These are phyloP conservation scores for Calocybe indica DNA, from an alignment of 768 basidiomycete genomes.

Conservation along the genomic window DNA sequence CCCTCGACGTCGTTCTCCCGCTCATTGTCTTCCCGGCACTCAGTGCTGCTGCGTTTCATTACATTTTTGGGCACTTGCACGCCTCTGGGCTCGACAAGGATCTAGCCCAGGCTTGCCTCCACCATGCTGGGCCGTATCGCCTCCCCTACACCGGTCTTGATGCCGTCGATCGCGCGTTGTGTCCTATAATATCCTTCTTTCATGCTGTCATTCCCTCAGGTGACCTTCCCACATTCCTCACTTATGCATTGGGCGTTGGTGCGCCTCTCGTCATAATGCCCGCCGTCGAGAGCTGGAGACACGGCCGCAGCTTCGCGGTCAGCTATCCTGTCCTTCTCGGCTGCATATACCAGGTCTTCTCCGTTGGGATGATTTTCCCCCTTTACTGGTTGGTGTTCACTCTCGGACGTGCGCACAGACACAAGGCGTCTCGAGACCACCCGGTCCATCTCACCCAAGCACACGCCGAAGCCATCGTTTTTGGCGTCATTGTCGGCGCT, in stretches of 20 bases:
- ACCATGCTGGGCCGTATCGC: conserved; percentile 22
- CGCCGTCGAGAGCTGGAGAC: conserved; percentile 38
- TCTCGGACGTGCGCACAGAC: conserved; percentile 26
- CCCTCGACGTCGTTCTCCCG: conserved; percentile 20
- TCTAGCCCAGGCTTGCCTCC: conserved; percentile 28
- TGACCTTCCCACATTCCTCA: conserved; percentile 24
- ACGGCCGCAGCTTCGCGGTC: conserved; percentile 26
- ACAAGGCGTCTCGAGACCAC: conserved; percentile 4
- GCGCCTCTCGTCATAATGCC: conserved; percentile 34
- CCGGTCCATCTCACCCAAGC: conserved; percentile 26
- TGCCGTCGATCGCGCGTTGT: conserved; percentile 23
- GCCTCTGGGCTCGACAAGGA: conserved; percentile 20
- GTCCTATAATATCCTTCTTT: conserved; percentile 42
- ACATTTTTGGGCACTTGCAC: conserved; percentile 27
- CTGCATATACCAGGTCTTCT: conserved; percentile 32
- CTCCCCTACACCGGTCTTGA: conserved; percentile 32
- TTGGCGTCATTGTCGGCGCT: conserved; percentile 38
- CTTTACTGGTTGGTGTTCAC: conserved; percentile 44
- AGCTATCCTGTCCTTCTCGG: conserved; percentile 36
- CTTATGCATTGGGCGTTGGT: conserved; percentile 29
- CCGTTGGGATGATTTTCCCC: conserved; percentile 39
- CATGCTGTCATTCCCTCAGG: conserved; percentile 29
- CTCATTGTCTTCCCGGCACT: conserved; percentile 33
- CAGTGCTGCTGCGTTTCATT: conserved; percentile 24
- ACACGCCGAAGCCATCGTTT: conserved; percentile 48